These are phyloP conservation scores for Persicaria maculosa DNA, from an alignment of 148 eudicot species.

Conservation along the genomic window DNA sequence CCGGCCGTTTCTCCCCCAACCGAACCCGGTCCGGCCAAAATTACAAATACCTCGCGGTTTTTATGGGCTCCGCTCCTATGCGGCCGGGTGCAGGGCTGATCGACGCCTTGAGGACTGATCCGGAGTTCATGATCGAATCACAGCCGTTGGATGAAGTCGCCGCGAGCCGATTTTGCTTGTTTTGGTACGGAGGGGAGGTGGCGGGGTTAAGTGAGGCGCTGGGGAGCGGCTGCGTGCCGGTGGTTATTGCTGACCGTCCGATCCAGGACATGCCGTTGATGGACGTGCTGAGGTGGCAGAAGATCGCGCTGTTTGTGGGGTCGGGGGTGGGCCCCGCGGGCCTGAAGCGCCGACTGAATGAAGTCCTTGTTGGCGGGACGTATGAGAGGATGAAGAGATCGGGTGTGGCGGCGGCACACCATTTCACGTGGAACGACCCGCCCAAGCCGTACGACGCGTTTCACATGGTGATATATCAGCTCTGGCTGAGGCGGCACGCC, in stretches of 20 bases:
- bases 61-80: slow-evolving; percentile 10
- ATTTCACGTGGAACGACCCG: slow-evolving; percentile 54
- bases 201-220: slow-evolving; percentile 47
- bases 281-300: slow-evolving; percentile 75
- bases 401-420: slow-evolving; percentile 50
- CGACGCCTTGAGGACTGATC: slow-evolving; percentile 24
- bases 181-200: slow-evolving; percentile 32
- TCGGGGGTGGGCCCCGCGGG: slow-evolving; percentile 22
- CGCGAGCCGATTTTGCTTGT: slow-evolving; percentile 51
- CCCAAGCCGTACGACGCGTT: slow-evolving; percentile 74
- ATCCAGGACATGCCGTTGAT: slow-evolving; percentile 81
- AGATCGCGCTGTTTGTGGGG: slow-evolving; percentile 58
- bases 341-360: slow-evolving; percentile 29
- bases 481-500: slow-evolving; percentile 74
- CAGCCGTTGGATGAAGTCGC: slow-evolving; percentile 28
- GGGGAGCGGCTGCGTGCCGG: slow-evolving; percentile 70
- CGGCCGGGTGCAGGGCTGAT: slow-evolving; percentile 17
- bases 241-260: slow-evolving; percentile 67
- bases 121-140: slow-evolving; percentile 36
- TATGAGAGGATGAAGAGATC: slow-evolving; percentile 50
- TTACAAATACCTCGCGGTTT: background rate
- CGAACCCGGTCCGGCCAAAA: background rate
- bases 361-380: slow-evolving; percentile 27
- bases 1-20: background rate
- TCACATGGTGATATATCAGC: slow-evolving; percentile 79